phyloP scores from a whole-genome alignment of 345 rosid genomes.

The Mallotus nudiflorus region DNA sequence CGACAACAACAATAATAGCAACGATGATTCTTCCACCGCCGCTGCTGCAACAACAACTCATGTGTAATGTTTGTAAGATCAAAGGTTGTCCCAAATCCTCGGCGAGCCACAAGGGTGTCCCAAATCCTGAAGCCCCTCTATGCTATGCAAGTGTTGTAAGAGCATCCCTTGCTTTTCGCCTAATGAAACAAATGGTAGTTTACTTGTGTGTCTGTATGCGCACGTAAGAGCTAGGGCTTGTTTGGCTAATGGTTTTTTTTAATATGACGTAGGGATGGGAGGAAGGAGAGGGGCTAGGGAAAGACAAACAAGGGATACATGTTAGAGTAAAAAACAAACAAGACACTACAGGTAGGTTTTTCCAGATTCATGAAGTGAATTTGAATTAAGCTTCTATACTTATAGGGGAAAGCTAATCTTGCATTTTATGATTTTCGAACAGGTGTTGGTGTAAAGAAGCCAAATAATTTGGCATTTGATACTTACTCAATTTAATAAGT shows the following conservation, averaged over 20 bases:
- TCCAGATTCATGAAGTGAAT: no score
- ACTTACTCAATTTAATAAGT: slow-evolving; percentile 87
- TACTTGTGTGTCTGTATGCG: neutral
- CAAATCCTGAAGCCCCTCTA: slow-evolving; percentile 92
- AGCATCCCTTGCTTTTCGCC: slow-evolving; percentile 88
- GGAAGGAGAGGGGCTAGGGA: slow-evolving; percentile 99
- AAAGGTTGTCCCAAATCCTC: no score
- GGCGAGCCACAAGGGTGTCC: no score
- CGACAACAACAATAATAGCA: no score
- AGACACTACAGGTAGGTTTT: slow-evolving; percentile 75
- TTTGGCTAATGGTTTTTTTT: neutral
- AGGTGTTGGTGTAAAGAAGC: slow-evolving; percentile 93
- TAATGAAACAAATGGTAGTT: slow-evolving; percentile 97
- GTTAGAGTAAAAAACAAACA: slow-evolving; percentile 88
- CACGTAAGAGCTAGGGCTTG: neutral
- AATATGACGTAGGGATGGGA: slow-evolving; percentile 82
- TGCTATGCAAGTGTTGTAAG: slow-evolving; percentile 75
- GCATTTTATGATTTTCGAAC: slow-evolving; percentile 17
- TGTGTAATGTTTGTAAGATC: no score
- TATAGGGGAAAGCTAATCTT: no score
- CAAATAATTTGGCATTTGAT: slow-evolving; percentile 93
- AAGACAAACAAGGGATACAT: slow-evolving; percentile 92
- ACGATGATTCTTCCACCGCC: no score
- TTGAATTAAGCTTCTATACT: no score
- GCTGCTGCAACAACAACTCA: no score